Percentiles rank a stretch among this genome's conserved stretches.
Conservation (phyloP, 106 monocot genomes). For the Narthecium ossifragum region DNA sequence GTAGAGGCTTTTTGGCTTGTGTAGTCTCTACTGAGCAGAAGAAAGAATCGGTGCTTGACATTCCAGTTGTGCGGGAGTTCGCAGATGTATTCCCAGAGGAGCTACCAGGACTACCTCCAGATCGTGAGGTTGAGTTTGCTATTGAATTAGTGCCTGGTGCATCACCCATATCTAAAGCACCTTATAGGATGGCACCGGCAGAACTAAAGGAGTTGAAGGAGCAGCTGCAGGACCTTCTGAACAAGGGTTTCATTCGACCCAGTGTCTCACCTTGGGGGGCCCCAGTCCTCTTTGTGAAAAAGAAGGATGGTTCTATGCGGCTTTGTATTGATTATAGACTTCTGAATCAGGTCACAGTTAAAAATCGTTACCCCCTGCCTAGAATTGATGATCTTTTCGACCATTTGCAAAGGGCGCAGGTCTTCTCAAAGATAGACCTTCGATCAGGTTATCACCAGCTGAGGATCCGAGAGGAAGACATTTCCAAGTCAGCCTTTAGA, state of each 20-base stretch:
- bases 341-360: slow-evolving; percentile 1
- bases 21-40: neutral
- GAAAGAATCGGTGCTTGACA: neutral
- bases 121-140: too few species aligned
- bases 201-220: slow-evolving; percentile 4
- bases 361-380: slow-evolving; percentile 7
- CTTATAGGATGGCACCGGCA: slow-evolving; percentile 1
- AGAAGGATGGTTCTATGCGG: slow-evolving; percentile 4
- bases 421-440: neutral
- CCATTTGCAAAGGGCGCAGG: neutral
- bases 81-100: slow-evolving; percentile 2
- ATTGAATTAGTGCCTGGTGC: slow-evolving; percentile 1
- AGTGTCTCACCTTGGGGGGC: neutral
- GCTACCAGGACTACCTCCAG: neutral
- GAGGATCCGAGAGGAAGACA: neutral
- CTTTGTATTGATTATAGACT: slow-evolving; percentile 6
- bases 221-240: neutral
- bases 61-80: slow-evolving; percentile 4
- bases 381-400: slow-evolving; percentile 11
- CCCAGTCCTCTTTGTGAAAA: slow-evolving; percentile 7
- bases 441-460: neutral
- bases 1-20: neutral
- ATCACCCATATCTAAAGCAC: neutral
- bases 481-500: neutral
- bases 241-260: neutral